These are phyloP conservation scores for Colletotrichum tropicale DNA, from an alignment of 2,329 filamentous ascomycete species.

Conservation along the genomic window DNA sequence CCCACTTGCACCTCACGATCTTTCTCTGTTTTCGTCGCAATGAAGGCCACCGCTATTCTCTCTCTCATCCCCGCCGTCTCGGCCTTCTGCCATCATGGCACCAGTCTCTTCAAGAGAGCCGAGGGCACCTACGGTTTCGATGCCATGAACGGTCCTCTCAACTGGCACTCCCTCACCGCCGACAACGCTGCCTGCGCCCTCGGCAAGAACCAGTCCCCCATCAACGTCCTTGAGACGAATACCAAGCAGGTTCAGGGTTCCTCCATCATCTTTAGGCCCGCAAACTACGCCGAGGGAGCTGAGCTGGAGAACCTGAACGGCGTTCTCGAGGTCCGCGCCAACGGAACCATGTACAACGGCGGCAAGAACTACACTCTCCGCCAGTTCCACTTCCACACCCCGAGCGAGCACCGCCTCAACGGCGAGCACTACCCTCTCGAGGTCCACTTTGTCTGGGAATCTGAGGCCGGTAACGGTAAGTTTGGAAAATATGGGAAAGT, in stretches of 20 bases:
- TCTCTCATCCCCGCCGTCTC: slow-evolving; percentile 24
- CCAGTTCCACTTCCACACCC: slow-evolving; percentile 67
- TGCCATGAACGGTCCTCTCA: slow-evolving; percentile 49
- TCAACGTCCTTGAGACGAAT: slow-evolving; percentile 46
- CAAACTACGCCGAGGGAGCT: slow-evolving; percentile 36
- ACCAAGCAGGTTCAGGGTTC: slow-evolving; percentile 29
- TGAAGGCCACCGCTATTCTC: slow-evolving; percentile 25
- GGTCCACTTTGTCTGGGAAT: slow-evolving; percentile 47
- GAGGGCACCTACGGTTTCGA: slow-evolving; percentile 43
- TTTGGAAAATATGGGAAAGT: neutral
- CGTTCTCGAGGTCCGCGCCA: slow-evolving; percentile 54
- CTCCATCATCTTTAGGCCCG: slow-evolving; percentile 37
- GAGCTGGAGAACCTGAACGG: slow-evolving; percentile 56
- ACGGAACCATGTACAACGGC: slow-evolving; percentile 47
- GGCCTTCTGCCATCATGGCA: slow-evolving; percentile 36
- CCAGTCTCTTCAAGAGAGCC: slow-evolving; percentile 32
- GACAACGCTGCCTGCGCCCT: slow-evolving; percentile 50
- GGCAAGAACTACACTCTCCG: slow-evolving; percentile 45
- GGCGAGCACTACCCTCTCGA: slow-evolving; percentile 43
- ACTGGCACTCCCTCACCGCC: slow-evolving; percentile 54
- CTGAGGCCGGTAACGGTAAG: slow-evolving; percentile 25
- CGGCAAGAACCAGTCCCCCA: slow-evolving; percentile 60
- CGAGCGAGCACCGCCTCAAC: slow-evolving; percentile 61
- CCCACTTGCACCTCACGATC: neutral
- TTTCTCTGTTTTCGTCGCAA: neutral